Percentiles rank a stretch among this genome's conserved stretches.
phyloP scores from a whole-genome alignment of 306 rosid genomes.

The Herpetospermum pedunculosum region DNA sequence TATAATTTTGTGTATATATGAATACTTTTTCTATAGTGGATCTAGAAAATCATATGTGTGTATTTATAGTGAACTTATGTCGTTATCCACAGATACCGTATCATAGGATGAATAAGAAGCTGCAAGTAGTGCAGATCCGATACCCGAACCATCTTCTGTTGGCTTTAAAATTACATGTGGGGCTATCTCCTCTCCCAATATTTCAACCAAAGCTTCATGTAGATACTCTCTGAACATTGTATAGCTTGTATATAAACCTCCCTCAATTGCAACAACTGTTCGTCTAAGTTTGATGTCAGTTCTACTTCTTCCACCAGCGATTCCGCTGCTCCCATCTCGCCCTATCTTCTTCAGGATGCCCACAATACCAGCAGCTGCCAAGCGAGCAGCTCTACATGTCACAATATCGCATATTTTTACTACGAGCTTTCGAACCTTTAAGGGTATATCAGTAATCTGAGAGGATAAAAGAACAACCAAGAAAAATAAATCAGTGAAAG shows the following conservation, averaged over 20 bases:
- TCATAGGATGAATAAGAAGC: slow-evolving; percentile 53
- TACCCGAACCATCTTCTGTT: slow-evolving; percentile 82
- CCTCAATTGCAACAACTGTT: slow-evolving; percentile 73
- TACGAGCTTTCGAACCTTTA: slow-evolving; percentile 58
- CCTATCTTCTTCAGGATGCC: slow-evolving; percentile 93
- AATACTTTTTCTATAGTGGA: slow-evolving; percentile 25
- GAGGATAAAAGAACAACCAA: neutral
- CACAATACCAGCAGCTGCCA: slow-evolving; percentile 83
- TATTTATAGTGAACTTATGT: slow-evolving; percentile 48
- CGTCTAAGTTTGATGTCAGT: slow-evolving; percentile 45
- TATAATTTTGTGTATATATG: slow-evolving; percentile 13
- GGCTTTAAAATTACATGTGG: slow-evolving; percentile 58
- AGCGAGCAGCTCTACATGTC: slow-evolving; percentile 73
- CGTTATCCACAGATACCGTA: slow-evolving; percentile 34
- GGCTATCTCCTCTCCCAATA: slow-evolving; percentile 68
- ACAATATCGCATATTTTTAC: slow-evolving; percentile 73
- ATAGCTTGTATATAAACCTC: slow-evolving; percentile 67
- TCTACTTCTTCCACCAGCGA: slow-evolving; percentile 61
- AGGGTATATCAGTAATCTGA: slow-evolving; percentile 56
- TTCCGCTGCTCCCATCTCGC: slow-evolving; percentile 75
- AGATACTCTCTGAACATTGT: slow-evolving; percentile 60
- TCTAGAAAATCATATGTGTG: slow-evolving; percentile 18
- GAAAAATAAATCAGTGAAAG: neutral
- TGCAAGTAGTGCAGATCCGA: slow-evolving; percentile 79
- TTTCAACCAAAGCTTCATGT: slow-evolving; percentile 64